Conservation (phyloP, 2,329 filamentous ascomycete genomes). For the Boeremia exigua region DNA sequence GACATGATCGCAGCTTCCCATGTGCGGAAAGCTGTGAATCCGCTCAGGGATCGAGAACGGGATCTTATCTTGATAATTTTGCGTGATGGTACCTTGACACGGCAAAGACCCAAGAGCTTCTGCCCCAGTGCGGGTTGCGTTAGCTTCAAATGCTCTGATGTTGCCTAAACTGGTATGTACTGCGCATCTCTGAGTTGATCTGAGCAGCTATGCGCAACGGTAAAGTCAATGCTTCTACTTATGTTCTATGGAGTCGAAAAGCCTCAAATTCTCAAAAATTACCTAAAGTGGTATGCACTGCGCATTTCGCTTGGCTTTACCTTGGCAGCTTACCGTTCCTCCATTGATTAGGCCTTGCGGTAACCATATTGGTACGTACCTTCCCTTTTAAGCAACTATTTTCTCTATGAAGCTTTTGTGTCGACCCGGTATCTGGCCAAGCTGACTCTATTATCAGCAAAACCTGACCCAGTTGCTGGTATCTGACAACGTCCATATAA, state of each 20-base stretch:
- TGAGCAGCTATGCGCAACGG: no score
- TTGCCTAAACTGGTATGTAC: no score
- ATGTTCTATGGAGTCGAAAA: background rate
- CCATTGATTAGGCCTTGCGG: background rate
- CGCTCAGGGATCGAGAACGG: no score
- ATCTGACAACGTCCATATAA: background rate
- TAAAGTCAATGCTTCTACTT: background rate
- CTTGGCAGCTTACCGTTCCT: slow-evolving; percentile 7
- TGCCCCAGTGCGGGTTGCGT: no score
- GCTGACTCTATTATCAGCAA: background rate
- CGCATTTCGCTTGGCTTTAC: slow-evolving; percentile 4
- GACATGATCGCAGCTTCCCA: no score
- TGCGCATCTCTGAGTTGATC: no score
- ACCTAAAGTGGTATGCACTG: slow-evolving; percentile 1
- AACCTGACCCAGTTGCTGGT: no score
- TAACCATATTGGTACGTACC: slow-evolving; percentile 4
- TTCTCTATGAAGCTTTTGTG: background rate
- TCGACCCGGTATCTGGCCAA: background rate
- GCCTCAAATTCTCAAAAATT: background rate
- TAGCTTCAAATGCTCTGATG: no score
- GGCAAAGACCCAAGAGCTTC: no score
- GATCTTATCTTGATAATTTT: no score
- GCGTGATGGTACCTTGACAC: no score
- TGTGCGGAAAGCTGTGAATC: no score
- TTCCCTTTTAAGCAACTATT: background rate